These are phyloP conservation scores for Trichosporon coremiiforme DNA, from an alignment of 1,284 basidiomycete genomes.

Conservation along the genomic window DNA sequence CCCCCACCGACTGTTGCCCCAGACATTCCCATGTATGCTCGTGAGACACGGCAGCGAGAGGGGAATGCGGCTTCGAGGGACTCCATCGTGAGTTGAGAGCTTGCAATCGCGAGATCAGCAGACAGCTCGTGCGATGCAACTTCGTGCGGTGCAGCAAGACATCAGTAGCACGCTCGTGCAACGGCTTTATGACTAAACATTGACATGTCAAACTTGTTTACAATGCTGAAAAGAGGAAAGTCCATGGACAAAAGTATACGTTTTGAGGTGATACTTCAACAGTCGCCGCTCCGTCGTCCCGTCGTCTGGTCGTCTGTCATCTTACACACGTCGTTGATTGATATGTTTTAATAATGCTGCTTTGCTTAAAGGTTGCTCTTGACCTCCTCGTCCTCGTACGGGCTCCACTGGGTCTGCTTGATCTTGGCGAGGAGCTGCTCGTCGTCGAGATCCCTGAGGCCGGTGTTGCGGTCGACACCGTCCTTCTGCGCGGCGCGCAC, in stretches of 20 bases:
- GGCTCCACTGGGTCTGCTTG: conserved; percentile 43
- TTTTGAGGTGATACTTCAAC: conserved; percentile 15
- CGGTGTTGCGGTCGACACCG: conserved; percentile 51
- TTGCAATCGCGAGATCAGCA: no score
- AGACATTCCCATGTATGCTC: neutral
- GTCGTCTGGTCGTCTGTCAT: neutral
- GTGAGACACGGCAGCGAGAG: neutral
- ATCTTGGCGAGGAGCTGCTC: conserved; percentile 39
- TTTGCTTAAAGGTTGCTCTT: conserved; percentile 23
- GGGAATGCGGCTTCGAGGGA: no score
- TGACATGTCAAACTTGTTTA: conserved; percentile 20
- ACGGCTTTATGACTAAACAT: neutral
- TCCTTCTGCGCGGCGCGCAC: conserved; percentile 75
- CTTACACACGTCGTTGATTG: conserved; percentile 18
- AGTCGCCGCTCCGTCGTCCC: neutral
- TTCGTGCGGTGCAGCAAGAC: neutral
- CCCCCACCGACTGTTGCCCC: no score
- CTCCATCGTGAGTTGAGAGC: no score
- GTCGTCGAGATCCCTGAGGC: conserved; percentile 40
- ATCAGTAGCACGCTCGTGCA: neutral
- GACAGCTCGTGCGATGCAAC: no score
- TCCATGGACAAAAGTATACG: conserved; percentile 9
- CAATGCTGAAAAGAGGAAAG: conserved; percentile 11
- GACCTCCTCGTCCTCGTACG: conserved; percentile 24
- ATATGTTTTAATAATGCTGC: neutral